Base-by-base conservation (phyloP, 1,139 yeast genomes). In the Geotrichum carabidarum region DNA sequence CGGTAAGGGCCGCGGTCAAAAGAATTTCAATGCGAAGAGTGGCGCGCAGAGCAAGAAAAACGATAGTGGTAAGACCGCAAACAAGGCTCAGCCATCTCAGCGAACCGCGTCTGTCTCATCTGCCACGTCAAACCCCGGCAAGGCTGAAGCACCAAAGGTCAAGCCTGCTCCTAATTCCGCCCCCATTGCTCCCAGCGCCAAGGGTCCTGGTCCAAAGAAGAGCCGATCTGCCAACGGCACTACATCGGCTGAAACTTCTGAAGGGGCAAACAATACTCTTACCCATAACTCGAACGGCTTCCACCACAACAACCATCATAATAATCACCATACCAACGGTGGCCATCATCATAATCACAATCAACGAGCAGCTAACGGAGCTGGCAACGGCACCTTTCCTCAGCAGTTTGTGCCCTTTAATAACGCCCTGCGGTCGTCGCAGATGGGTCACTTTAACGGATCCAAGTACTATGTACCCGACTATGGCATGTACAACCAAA, bases 21-120 rank as follows among this genome's bases (percentile, higher is more conserved):
- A 72, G 56, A 79, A 77, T 65, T 78, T 87, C 86, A 15, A 31
- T 5, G 84, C 87, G 48, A 77, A 83, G 45, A 82, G 86, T 51
- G 68, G 61, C 47, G 69, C 65, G 45, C 57, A 64, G 56, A 68
- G 65, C 55, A 66, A 67, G 57, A 65, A 62, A 40, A 35, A 44
- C 42, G 49, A 58, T 27, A 27, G 48, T 57, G 41, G 38, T 5
- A 36, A 34, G 42, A 11, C 40, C 12, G 12, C 37, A 12, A 22
- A 32, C 40, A 40, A 48, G 31, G 4, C 51, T 7, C 36, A 14
- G 42, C 56, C 22, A 51, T 60, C 62, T 70, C 56, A 27, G 68
- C 71, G 37, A 22, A 15, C 51, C 17, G 44, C 44, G 2, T 48
- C 51, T 9, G 44, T 46, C 14, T 32, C 51, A 12, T 38, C 51